Evolutionary conservation across 139 green algal genomes (phyloP).

Genomic region (Tetraselmis striata): DNA sequence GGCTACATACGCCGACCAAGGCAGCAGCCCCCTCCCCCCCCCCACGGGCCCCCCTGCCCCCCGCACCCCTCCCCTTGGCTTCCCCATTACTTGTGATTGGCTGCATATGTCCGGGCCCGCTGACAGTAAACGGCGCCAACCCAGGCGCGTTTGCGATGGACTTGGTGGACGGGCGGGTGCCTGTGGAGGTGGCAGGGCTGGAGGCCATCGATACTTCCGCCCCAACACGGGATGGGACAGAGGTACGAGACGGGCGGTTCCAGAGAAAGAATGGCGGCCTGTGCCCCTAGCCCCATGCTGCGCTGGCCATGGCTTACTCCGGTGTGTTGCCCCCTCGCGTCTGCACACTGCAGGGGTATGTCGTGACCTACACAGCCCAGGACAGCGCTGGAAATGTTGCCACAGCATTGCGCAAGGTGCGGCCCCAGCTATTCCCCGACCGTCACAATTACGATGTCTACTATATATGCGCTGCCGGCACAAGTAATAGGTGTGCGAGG

Average conservation of each 20-base stretch:
- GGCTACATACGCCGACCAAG: neutral
- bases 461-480: no score
- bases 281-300: neutral
- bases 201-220: neutral
- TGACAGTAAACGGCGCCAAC: neutral
- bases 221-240: neutral
- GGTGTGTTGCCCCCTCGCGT: neutral
- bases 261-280: no score
- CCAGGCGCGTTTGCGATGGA: neutral
- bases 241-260: neutral
- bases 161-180: neutral
- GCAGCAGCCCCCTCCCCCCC: neutral
- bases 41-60: neutral
- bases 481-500: no score
- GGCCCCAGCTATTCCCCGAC: no score
- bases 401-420: no score
- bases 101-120: no score
- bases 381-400: neutral
- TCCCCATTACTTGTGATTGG: no score
- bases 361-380: neutral
- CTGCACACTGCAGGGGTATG: neutral
- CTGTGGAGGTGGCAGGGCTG: neutral
- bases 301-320: neutral
- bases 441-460: no score
- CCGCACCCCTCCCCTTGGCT: neutral